These are phyloP conservation scores for Raphidocelis subcapitata DNA, from an alignment of 139 green algal genomes.

Conservation along the genomic window DNA sequence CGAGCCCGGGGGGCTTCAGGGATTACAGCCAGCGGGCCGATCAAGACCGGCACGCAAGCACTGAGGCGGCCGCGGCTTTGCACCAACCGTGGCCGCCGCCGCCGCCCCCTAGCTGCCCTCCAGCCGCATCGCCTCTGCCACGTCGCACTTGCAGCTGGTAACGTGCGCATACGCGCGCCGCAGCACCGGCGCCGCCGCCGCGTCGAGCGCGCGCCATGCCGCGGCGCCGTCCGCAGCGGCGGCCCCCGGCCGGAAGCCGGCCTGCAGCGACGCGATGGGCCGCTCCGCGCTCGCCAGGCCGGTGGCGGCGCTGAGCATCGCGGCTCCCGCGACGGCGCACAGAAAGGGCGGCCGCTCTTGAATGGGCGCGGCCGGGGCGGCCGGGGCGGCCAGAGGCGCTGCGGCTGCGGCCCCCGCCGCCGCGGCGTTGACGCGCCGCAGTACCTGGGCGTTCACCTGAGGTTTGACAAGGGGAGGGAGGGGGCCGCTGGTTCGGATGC, in stretches of 20 bases:
- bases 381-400: no score
- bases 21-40: no score
- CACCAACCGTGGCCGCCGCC: no score
- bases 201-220: not conserved
- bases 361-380: no score
- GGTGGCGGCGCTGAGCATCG: not conserved
- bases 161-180: constrained; percentile 33
- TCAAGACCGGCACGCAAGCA: no score
- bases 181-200: constrained; percentile 5
- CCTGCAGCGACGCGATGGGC: not conserved
- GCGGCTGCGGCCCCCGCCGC: not conserved
- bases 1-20: no score
- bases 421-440: constrained; percentile 5
- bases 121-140: constrained; percentile 9
- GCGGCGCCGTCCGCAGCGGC: not conserved
- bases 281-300: not conserved
- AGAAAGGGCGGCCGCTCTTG: no score
- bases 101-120: not conserved
- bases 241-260: not conserved
- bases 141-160: constrained; percentile 42
- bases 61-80: no score
- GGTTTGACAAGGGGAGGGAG: no score
- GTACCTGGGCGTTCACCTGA: constrained; percentile 28
- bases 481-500: no score
- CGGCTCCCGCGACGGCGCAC: constrained; percentile 3